Percentiles rank a stretch among this genome's conserved stretches.
Conservation (phyloP, 768 basidiomycete species). For the Phlegmacium glaucopus region DNA sequence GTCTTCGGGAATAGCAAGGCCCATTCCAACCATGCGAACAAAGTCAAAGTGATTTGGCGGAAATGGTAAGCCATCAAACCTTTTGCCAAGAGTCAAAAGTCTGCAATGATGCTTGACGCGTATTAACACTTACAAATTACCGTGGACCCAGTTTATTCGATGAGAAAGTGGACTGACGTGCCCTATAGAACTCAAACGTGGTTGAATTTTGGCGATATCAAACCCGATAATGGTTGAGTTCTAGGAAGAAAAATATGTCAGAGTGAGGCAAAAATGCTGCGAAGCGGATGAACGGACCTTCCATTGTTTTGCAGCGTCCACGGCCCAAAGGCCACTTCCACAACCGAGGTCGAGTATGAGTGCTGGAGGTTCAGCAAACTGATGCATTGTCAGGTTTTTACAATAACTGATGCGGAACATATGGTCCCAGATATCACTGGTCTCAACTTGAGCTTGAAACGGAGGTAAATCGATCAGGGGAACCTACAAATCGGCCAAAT, state of each 20-base stretch:
- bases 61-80: slow-evolving; percentile 66
- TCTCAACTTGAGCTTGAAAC: background rate
- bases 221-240: slow-evolving; percentile 54
- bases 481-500: slow-evolving; percentile 54
- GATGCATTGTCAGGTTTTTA: slow-evolving; percentile 49
- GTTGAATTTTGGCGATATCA: slow-evolving; percentile 55
- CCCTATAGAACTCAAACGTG: slow-evolving; percentile 36
- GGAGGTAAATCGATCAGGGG: background rate
- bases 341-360: slow-evolving; percentile 68
- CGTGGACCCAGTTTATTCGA: slow-evolving; percentile 64
- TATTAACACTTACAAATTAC: slow-evolving; percentile 51
- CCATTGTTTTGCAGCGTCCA: slow-evolving; percentile 69
- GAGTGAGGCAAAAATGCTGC: background rate
- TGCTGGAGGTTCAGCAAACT: slow-evolving; percentile 47
- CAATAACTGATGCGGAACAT: slow-evolving; percentile 55
- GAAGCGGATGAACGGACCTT: slow-evolving; percentile 36
- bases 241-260: slow-evolving; percentile 28
- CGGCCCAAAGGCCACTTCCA: slow-evolving; percentile 67
- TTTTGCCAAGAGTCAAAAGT: slow-evolving; percentile 21
- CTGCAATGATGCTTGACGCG: background rate
- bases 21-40: slow-evolving; percentile 60
- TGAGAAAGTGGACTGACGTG: slow-evolving; percentile 38
- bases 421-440: slow-evolving; percentile 70
- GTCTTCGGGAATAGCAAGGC: slow-evolving; percentile 69
- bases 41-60: slow-evolving; percentile 56